Base-by-base conservation (phyloP, 2,329 filamentous ascomycete genomes). In the Ophiostoma fasciatum region DNA sequence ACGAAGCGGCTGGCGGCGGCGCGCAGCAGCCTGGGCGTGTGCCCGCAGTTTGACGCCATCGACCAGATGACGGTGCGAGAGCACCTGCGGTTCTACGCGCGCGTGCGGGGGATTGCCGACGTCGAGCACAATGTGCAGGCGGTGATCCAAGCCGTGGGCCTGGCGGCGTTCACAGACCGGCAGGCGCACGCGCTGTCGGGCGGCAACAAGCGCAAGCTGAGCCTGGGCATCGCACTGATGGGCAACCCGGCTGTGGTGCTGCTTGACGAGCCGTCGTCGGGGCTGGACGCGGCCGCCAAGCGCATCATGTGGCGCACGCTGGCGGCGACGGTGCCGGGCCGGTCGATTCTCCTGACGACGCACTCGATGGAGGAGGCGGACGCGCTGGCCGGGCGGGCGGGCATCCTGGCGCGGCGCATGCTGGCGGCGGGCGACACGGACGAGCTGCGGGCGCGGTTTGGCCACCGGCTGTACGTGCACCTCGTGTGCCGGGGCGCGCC, bases 291-390 rank as follows among this genome's bases (percentile, higher is more conserved):
- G 0, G 84, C 83, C 0, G 79, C 83, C 0, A 94, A 94, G 56
- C 72, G 88, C 28, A 71, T 92, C 45, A 93, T 96, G 82, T 94
- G 88, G 88, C 74, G 74, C 38, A 93, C 85, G 0, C 64, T 94
- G 1, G 71, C 73, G 4, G 68, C 74, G 2, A 76, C 87, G 4
- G 76, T 79, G 0, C 70, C 74, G 0, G 84, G 84, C 0, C 71
- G 87, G n/a, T 82, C 78, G 0, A 72, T 94, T 13, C 64, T 96
- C 2, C 68, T 96, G 14, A 94, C 88, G 0, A 94, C 88, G 0
- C 88, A 96, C 55, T 82, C 74, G 33, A 94, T 94, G 85, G 87
- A 94, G 54, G 88, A 94, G 58, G 88, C 87, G 1, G 84, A 93
- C 49, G 85, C 85, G 1, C 65, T 96, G 3, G 87, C 87, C 0